Conservation (phyloP, 495 filamentous ascomycete species). For the Viridothelium virens region DNA sequence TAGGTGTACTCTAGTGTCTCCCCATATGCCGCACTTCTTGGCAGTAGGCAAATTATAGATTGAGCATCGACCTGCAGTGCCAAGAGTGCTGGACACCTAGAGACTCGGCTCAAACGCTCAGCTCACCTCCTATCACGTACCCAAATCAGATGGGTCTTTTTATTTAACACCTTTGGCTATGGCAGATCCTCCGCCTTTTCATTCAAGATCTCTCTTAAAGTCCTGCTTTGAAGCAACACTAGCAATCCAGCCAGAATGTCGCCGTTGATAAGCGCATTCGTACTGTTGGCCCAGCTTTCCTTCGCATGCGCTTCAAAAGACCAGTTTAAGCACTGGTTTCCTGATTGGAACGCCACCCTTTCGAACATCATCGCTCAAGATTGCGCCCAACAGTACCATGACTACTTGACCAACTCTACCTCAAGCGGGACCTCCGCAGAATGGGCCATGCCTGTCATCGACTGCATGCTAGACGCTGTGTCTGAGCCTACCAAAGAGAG, state of each 20-base stretch:
- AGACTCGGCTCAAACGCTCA: not conserved
- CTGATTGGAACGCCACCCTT: not conserved
- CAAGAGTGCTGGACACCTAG: not conserved
- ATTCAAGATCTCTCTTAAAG: not conserved
- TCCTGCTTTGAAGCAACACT: not conserved
- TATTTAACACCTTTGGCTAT: not conserved
- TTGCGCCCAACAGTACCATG: not conserved
- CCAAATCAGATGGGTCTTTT: not conserved
- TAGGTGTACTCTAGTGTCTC: not conserved
- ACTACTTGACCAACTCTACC: not conserved
- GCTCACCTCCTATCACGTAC: not conserved
- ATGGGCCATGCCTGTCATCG: not conserved
- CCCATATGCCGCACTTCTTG: not conserved
- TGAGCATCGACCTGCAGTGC: not conserved
- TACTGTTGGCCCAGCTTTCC: not conserved
- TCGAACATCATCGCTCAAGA: not conserved
- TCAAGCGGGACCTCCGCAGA: not conserved
- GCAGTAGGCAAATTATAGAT: not conserved
- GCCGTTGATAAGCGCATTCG: not conserved
- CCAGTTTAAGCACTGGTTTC: not conserved
- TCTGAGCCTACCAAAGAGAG: slow-evolving; percentile 3
- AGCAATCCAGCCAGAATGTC: not conserved
- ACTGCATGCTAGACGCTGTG: slow-evolving; percentile 7
- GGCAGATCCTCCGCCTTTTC: not conserved
- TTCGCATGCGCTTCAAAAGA: not conserved